Percentiles rank a stretch among this genome's conserved stretches.
phyloP scores from a whole-genome alignment of 768 basidiomycete genomes.

The Russula olivacea region DNA sequence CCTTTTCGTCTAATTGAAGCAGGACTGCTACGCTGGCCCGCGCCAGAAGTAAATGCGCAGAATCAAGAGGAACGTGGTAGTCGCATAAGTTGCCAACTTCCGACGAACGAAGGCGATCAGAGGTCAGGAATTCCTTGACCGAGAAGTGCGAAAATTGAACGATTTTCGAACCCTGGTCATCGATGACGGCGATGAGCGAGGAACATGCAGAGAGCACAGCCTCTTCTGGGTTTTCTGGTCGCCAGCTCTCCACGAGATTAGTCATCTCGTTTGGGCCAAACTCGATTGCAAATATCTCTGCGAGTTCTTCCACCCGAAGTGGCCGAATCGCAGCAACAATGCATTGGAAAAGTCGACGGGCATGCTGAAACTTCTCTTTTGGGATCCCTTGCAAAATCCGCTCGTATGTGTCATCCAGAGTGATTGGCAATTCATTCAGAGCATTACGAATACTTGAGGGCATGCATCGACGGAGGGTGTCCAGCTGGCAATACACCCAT shows the following conservation, averaged over 20 bases:
- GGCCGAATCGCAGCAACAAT: no score
- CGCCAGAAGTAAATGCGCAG: background rate
- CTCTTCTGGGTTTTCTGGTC: background rate
- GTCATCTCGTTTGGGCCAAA: background rate
- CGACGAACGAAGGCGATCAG: background rate
- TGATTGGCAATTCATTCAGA: background rate
- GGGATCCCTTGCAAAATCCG: no score
- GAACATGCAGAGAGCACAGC: background rate
- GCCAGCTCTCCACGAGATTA: background rate
- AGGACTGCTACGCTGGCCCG: background rate
- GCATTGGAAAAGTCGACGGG: no score
- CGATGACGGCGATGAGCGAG: background rate
- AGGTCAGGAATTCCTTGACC: background rate
- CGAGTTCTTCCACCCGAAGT: no score
- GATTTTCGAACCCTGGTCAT: background rate
- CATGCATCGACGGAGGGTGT: background rate
- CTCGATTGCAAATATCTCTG: background rate
- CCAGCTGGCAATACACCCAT: background rate
- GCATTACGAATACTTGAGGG: background rate
- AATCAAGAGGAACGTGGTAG: background rate
- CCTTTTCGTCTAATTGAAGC: background rate
- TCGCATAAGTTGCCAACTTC: background rate
- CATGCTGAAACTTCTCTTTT: no score
- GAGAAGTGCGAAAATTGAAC: constrained; percentile 3
- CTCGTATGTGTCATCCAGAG: no score